Base-by-base conservation (phyloP, 139 green algal genomes). In the Chlorella ohadii region DNA sequence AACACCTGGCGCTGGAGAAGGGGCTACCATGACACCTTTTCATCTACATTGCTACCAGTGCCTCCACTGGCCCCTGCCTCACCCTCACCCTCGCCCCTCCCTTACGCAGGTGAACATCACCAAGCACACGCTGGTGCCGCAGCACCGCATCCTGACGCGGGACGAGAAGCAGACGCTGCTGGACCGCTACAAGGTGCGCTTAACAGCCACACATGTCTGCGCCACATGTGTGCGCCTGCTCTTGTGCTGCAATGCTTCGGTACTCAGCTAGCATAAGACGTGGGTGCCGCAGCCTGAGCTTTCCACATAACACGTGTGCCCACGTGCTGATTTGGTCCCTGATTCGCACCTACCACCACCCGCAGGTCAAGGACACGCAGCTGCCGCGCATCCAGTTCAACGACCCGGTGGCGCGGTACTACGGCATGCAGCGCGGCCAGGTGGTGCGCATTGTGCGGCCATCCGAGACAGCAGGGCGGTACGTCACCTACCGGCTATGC, bases 91-190 rank as follows among this genome's bases (percentile, higher is more conserved):
- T 13, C 2, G 51, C 51, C 15, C 51, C 92, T 98, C 70, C n/a
- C n/a, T n/a, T n/a, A n/a, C n/a, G n/a, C 89, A 98, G 64, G 94
- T 99, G 61, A 99, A 99, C 91, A 98, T 99, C 84, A 99, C 94
- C 9, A 91, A 98, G 84, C 96, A 99, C 84, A 89, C 94, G 59
- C 89, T 99, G 61, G 97, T 99, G 41, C 97, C 97, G 0, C 75
- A 96, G 87, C 97, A 99, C 89, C 80, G 91, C 47, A 90, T 99
- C 31, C 85, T 99, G 44, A 94, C 84, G 16, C 44, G 82, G 0
- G 94, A 97, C 55, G 95, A 99, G 89, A 99, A 99, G 90, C 84
- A 92, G 57, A 92, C 89, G 47, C 90, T 99, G 66, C 92, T 99
- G 33, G 91, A 93, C 20, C 89, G 96, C 23, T 99, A 99, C 79